Evolutionary conservation across 2,329 filamentous ascomycete species (phyloP), one percentile per base, ranked within the genome.

Genomic region (Ceratocystis papillata): DNA sequence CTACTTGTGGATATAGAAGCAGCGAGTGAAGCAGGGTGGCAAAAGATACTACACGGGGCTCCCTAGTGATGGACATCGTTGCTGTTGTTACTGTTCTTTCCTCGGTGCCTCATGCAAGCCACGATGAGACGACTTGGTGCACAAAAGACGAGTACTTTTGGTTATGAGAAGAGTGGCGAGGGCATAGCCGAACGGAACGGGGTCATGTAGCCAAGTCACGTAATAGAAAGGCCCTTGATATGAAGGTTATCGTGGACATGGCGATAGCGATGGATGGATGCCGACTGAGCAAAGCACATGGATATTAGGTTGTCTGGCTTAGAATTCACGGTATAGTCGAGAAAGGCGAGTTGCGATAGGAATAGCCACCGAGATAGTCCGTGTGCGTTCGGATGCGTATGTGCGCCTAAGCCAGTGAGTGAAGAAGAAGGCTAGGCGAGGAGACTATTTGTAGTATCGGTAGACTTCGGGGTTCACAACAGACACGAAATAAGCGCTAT

Each of bases 401-500:
- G 30, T 57, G 25, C 8, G 17, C 17, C 25, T 20, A 15, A 59
- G 55, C 55, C 17, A 37, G 30, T 59, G 55, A 37, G 28, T n/a
- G 12, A 37, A 30, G 17, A 33, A 17, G 30, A 37, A 37, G 17
- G 15, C 28, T 28, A n/a, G 25, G 22, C 25, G 30, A 37, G 17
- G 20, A 53, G 48, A 20, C 48, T 28, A 6, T 33, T 59, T 6
- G 55, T n/a, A 15, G 28, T 30, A 59, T 59, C 6, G 28, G 55
- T 59, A n/a, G 17, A 59, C 30, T 59, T 59, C 28, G 55, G 28
- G 55, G 28, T 30, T 28, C 22, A 62, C 41, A 62, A 4, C 41
- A 62, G 41, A 48, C 28, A 62, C 41, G 25, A 62, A 33, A 59
- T 37, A n/a, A 37, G 37, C 15, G n/a, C n/a, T 25, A 45, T 62